phyloP scores from a whole-genome alignment of 2,329 filamentous ascomycete genomes.

The Epicoccum nigrum region DNA sequence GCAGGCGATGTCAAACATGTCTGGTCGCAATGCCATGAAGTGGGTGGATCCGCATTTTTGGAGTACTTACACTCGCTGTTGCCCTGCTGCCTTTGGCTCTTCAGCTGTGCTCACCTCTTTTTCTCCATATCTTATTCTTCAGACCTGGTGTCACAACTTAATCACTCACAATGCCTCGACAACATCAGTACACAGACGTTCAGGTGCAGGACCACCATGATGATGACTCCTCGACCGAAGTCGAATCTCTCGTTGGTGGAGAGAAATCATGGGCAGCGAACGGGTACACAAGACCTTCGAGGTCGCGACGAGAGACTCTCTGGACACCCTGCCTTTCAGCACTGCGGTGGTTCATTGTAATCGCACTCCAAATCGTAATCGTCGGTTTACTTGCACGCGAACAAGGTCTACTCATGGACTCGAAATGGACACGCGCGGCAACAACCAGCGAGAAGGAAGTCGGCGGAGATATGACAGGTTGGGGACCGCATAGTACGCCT shows the following conservation, averaged over 20 bases:
- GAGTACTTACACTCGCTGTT: conserved; percentile 24
- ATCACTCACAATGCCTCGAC: conserved; percentile 34
- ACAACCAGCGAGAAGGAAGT: conserved; percentile 38
- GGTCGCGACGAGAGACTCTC: conserved; percentile 26
- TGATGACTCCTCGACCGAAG: conserved; percentile 43
- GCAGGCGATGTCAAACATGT: conserved; percentile 28
- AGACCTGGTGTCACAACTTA: conserved; percentile 31
- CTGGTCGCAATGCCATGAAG: conserved; percentile 22
- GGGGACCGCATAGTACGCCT: conserved; percentile 39
- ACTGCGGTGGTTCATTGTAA: conserved; percentile 39
- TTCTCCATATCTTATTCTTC: conserved; percentile 9
- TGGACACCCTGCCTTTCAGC: conserved; percentile 23
- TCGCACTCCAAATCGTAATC: conserved; percentile 39
- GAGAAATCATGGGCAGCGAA: conserved; percentile 36
- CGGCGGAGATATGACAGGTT: conserved; percentile 43
- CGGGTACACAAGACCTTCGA: conserved; percentile 25
- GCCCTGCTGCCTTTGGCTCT: conserved; percentile 27
- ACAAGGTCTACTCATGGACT: conserved; percentile 34
- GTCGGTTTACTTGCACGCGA: conserved; percentile 39
- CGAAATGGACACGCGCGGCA: conserved; percentile 24
- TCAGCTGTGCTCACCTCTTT: conserved; percentile 37
- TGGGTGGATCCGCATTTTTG: conserved; percentile 15
- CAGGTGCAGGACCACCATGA: conserved; percentile 31
- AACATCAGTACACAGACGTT: conserved; percentile 40
- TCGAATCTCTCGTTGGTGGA: conserved; percentile 38